Evolutionary conservation across 495 filamentous ascomycete genomes (phyloP), one percentile per base, ranked within the genome.

Genomic region (Lasiosphaeria hispida): DNA sequence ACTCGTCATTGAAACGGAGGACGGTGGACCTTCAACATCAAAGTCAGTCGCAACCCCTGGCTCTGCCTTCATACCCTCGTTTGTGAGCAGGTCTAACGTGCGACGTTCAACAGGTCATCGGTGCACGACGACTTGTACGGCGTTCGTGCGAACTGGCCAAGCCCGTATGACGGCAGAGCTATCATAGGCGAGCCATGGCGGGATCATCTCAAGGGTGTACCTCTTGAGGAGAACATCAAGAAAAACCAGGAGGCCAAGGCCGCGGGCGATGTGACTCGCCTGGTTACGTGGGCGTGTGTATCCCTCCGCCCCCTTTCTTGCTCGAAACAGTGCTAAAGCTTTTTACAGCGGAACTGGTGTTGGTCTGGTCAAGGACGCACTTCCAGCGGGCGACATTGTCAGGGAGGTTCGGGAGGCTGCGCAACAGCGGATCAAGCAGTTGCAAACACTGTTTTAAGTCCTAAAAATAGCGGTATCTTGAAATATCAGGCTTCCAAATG

Each of bases 321-420:
- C 13, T 14, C 50, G 1, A 37, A 48, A 23, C 13, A 1, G n/a
- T 10, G 23, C 39, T 4, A 47, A 19, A 7, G n/a, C 18, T 18
- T 47, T 19, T 47, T 10, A 14, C 49, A 77, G 73, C 33, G 77
- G 79, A 23, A 77, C 78, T 6, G 79, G 74, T 7, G 84, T 90
- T 4, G 91, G 87, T 6, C 73, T 85, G 35, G 76, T 94, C 23
- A 76, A 76, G 50, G 76, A 85, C 10, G 82, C 88, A 37, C 77
- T 84, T 63, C 87, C 90, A 0, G 90, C 90, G 0, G 83, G 77
- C 30, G 75, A 81, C 47, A 91, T 94, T 70, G 82, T 93, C 37
- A 78, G 72, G 59, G 79, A 86, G 61, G 87, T 89, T 77, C 83
- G 91, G 10, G 70, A 77, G 45, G 82, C 23, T 5, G 23, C 23